phyloP scores from a whole-genome alignment of 164 flowering plant genomes.

The Nymphaea colorata region DNA sequence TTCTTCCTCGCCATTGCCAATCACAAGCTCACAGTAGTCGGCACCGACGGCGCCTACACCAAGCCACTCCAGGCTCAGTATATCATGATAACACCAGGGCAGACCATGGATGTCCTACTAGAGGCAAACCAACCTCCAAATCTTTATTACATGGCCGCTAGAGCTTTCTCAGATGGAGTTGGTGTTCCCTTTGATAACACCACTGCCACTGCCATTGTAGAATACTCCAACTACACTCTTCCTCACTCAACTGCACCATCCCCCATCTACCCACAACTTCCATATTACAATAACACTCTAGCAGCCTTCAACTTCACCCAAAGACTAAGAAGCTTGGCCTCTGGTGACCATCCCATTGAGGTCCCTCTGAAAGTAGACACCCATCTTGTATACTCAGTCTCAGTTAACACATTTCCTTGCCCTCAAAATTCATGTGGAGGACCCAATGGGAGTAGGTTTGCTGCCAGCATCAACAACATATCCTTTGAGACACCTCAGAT shows the following conservation, averaged over 20 bases:
- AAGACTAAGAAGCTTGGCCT: conserved; percentile 11
- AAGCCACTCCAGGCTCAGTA: conserved; percentile 47
- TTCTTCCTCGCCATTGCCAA: conserved; percentile 74
- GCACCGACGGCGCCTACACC: conserved; percentile 50
- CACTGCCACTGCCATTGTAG: conserved; percentile 42
- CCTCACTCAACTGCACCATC: not conserved
- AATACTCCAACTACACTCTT: conserved; percentile 16
- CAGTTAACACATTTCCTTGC: conserved; percentile 10
- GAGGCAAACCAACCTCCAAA: conserved; percentile 29
- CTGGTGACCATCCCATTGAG: conserved; percentile 12
- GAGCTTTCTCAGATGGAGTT: conserved; percentile 46
- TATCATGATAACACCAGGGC: conserved; percentile 67
- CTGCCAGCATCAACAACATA: conserved; percentile 46
- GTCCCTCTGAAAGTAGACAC: conserved; percentile 11
- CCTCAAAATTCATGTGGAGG: conserved; percentile 12
- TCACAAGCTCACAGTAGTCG: conserved; percentile 55
- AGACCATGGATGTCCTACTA: conserved; percentile 64
- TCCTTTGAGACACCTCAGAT: conserved; percentile 27
- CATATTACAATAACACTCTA: conserved; percentile 4
- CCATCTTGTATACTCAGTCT: conserved; percentile 6
- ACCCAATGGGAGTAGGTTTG: conserved; percentile 21
- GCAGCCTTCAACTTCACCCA: conserved; percentile 9
- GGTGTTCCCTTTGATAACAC: conserved; percentile 48
- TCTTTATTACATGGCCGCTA: conserved; percentile 45
- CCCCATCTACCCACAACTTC: conserved; percentile 8